phyloP scores from a whole-genome alignment of 2,329 filamentous ascomycete genomes.

The Alternaria metachromatica region DNA sequence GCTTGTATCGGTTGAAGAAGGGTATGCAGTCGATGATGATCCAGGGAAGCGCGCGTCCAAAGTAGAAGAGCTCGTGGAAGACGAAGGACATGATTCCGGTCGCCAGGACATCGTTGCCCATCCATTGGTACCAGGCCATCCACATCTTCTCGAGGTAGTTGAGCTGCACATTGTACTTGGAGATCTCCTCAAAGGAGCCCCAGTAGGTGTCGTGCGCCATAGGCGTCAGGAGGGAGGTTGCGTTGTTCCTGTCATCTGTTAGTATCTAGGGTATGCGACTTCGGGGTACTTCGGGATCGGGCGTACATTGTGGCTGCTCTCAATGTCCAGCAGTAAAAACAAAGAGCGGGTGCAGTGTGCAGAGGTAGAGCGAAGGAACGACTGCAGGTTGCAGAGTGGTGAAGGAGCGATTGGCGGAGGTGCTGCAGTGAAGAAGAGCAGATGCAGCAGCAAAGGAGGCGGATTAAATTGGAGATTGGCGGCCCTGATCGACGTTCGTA shows the following conservation, averaged over 20 bases:
- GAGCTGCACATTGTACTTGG: conserved; percentile 80
- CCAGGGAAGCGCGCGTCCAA: conserved; percentile 88
- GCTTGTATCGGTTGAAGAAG: conserved; percentile 91
- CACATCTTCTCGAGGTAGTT: conserved; percentile 88
- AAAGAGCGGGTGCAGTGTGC: neutral
- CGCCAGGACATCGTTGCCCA: conserved; percentile 96
- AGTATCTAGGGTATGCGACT: conserved; percentile 20
- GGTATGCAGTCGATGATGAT: conserved; percentile 90
- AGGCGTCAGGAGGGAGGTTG: conserved; percentile 42
- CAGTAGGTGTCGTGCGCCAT: conserved; percentile 65
- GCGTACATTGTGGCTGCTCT: conserved; percentile 34
- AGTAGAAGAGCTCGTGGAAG: conserved; percentile 95
- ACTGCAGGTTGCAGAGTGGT: conserved; percentile 22
- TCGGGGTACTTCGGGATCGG: conserved; percentile 13
- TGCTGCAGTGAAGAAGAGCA: conserved; percentile 25
- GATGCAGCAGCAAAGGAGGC: conserved; percentile 32
- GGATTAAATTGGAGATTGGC: conserved; percentile 39
- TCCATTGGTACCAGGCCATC: conserved; percentile 96
- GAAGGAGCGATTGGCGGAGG: conserved; percentile 16
- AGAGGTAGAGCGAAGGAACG: conserved; percentile 11
- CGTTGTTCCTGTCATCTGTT: conserved; percentile 47
- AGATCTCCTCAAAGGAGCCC: conserved; percentile 69
- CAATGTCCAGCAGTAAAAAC: conserved; percentile 19
- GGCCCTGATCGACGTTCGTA: conserved; percentile 31
- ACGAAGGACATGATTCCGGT: conserved; percentile 97